Evolutionary conservation across 805 yeast species (phyloP).

Genomic region (Starmera quercuum): DNA sequence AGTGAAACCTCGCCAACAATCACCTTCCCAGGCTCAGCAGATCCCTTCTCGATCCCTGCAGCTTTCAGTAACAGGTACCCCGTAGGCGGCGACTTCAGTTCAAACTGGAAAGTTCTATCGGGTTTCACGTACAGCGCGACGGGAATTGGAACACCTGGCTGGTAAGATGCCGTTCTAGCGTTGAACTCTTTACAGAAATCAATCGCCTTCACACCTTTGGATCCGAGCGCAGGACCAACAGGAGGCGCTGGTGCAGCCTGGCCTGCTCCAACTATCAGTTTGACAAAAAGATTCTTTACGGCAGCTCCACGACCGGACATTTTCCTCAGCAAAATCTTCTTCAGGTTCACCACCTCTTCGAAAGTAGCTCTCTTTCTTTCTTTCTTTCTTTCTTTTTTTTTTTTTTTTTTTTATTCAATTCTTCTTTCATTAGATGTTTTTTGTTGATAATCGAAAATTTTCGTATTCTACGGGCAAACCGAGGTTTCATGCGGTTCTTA

Average conservation of each 20-base stretch:
- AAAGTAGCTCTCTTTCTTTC: too few relatives aligned
- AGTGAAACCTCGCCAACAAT: conserved; percentile 62
- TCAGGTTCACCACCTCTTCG: too few relatives aligned
- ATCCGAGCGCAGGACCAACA: conserved; percentile 97
- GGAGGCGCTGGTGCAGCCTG: conserved; percentile 99
- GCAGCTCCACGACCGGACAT: conserved; percentile 21
- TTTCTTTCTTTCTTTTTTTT: too few relatives aligned
- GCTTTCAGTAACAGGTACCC: conserved; percentile 80
- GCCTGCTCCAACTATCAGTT: conserved; percentile 92
- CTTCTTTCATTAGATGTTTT: too few relatives aligned
- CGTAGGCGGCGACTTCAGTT: conserved; percentile 86
- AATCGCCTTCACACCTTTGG: conserved; percentile 97
- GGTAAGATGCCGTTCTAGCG: conserved; percentile 85
- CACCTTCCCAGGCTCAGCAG: conserved; percentile 54
- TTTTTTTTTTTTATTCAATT: too few relatives aligned
- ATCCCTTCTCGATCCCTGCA: conserved; percentile 74
- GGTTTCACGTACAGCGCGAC: conserved; percentile 79
- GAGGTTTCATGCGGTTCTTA: too few relatives aligned
- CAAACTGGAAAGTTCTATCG: conserved; percentile 85
- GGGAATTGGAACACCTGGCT: conserved; percentile 87
- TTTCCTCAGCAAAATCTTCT: not conserved
- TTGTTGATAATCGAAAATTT: too few relatives aligned
- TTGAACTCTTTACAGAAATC: conserved; percentile 98
- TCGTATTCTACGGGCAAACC: too few relatives aligned
- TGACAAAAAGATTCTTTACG: conserved; percentile 50